phyloP scores from a whole-genome alignment of 768 basidiomycete species.

The Erythrobasidium yunnanense region DNA sequence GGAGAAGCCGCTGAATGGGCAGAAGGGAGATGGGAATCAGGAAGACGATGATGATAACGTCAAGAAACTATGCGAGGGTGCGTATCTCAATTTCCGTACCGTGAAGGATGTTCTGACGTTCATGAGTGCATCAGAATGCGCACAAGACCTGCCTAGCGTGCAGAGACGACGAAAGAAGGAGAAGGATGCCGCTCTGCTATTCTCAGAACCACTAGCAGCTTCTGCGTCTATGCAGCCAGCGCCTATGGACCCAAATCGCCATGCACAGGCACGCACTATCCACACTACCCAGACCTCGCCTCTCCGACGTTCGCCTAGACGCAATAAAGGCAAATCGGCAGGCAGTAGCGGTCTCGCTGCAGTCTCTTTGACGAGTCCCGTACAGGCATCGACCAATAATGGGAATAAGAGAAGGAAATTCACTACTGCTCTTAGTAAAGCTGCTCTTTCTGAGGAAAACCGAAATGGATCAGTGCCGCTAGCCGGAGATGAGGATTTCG shows the following conservation, averaged over 20 bases:
- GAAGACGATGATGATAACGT: background rate
- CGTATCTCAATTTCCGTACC: background rate
- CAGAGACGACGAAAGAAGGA: no score
- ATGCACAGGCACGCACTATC: background rate
- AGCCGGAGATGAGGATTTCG: no score
- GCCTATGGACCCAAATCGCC: background rate
- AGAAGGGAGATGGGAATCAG: background rate
- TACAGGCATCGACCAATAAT: background rate
- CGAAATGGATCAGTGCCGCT: background rate
- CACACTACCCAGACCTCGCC: slow-evolving; percentile 13
- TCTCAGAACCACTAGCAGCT: background rate
- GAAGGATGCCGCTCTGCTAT: background rate
- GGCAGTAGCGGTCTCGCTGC: background rate
- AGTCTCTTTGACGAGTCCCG: no score
- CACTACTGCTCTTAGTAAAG: slow-evolving; percentile 6
- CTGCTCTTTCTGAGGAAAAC: slow-evolving; percentile 19
- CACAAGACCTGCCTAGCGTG: slow-evolving; percentile 11
- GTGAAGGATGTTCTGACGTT: background rate
- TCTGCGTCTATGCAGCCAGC: background rate
- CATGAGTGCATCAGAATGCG: no score
- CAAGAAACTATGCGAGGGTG: slow-evolving; percentile 14
- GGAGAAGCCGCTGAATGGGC: background rate
- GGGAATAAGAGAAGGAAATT: slow-evolving; percentile 15
- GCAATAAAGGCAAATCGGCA: background rate
- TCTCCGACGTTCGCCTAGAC: slow-evolving; percentile 13